Evolutionary conservation across 2,329 filamentous ascomycete species (phyloP).

Genomic region (Escovopsis sp.): DNA sequence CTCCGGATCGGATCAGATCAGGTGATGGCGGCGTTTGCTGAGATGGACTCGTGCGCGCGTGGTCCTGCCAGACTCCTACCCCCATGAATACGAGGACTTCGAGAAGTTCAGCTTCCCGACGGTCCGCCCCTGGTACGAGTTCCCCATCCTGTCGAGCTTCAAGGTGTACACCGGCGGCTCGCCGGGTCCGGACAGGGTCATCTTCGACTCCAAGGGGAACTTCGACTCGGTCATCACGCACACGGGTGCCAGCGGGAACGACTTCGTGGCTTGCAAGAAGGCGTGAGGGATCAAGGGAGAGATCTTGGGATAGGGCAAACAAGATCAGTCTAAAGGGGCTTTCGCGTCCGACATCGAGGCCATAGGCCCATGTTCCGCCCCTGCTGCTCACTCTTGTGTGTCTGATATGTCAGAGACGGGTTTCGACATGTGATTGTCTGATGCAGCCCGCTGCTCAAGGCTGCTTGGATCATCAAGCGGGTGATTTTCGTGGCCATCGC

Average conservation of each 20-base stretch:
- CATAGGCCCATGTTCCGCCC: too few relatives aligned
- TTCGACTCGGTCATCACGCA: conserved; percentile 54
- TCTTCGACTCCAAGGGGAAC: conserved; percentile 36
- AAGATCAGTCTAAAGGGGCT: too few relatives aligned
- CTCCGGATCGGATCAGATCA: not conserved
- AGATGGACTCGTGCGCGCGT: too few relatives aligned
- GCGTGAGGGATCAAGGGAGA: not conserved
- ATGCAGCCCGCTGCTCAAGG: too few relatives aligned
- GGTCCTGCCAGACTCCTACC: conserved; percentile 12
- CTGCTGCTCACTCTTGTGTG: too few relatives aligned
- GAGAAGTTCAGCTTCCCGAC: conserved; percentile 22
- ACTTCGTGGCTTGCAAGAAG: conserved; percentile 46
- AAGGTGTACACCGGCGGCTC: conserved; percentile 20
- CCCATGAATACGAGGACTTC: conserved; percentile 24
- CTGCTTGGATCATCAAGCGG: too few relatives aligned
- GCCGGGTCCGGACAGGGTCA: conserved; percentile 52
- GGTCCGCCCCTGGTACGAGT: conserved; percentile 23
- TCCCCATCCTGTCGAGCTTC: conserved; percentile 19
- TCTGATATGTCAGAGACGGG: too few relatives aligned
- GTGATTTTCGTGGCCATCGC: too few relatives aligned
- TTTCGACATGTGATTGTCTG: too few relatives aligned
- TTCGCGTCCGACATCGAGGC: too few relatives aligned
- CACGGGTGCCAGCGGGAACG: conserved; percentile 50
- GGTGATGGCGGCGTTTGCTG: not conserved
- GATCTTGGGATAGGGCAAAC: too few relatives aligned